Evolutionary conservation across 2,329 filamentous ascomycete species (phyloP).

Genomic region (Diaporthe australafricana): DNA sequence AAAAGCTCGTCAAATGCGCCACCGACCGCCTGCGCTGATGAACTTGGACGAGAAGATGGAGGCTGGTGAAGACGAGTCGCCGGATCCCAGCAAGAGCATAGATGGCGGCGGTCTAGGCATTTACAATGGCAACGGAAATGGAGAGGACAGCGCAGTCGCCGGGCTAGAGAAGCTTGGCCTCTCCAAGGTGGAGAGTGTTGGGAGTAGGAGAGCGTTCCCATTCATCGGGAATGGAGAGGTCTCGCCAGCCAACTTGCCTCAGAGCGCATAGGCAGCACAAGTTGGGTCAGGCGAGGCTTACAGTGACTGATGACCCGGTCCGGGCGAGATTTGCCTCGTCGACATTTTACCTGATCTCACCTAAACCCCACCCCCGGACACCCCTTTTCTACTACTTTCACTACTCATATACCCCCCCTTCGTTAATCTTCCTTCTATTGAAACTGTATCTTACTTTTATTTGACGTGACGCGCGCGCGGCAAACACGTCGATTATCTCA

Average conservation of each 20-base stretch:
- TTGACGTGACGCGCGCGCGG: not conserved
- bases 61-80: slow-evolving; percentile 37
- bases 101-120: slow-evolving; percentile 57
- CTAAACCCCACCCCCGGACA: slow-evolving; percentile 16
- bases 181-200: slow-evolving; percentile 49
- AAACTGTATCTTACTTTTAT: slow-evolving; percentile 27
- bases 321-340: not conserved
- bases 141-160: slow-evolving; percentile 56
- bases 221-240: slow-evolving; percentile 41
- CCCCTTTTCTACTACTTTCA: slow-evolving; percentile 27
- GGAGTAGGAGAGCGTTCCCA: slow-evolving; percentile 39
- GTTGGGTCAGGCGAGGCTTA: not conserved
- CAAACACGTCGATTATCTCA: slow-evolving; percentile 6
- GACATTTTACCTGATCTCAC: slow-evolving; percentile 44
- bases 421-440: slow-evolving; percentile 32
- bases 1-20: slow-evolving; percentile 88
- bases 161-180: slow-evolving; percentile 54
- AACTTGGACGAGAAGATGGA: slow-evolving; percentile 66
- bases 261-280: slow-evolving; percentile 43
- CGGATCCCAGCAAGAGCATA: slow-evolving; percentile 33
- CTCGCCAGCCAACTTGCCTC: slow-evolving; percentile 40
- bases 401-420: slow-evolving; percentile 34
- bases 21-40: slow-evolving; percentile 91
- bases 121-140: slow-evolving; percentile 42
- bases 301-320: not conserved